Conservation (phyloP, 306 rosid genomes). For the Abrus pulchellus region DNA sequence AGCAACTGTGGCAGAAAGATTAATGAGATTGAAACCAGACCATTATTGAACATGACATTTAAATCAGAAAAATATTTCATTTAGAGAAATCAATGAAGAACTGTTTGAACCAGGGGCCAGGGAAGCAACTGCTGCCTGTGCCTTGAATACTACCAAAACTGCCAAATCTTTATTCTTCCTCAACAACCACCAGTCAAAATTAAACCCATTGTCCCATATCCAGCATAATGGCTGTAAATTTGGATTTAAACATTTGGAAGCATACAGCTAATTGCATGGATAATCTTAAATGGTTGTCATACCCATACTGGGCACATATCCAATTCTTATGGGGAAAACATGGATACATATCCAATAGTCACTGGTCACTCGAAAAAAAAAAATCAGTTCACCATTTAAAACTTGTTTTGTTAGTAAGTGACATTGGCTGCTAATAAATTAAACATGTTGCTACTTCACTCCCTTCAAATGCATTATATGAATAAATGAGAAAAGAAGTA, state of each 20-base stretch:
- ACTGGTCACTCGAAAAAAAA: too few species aligned
- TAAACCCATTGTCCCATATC: neutral
- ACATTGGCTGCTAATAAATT: neutral
- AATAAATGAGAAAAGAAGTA: neutral
- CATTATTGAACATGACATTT: constrained; percentile 8
- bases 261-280: neutral
- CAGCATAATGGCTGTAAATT: neutral
- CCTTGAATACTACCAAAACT: neutral
- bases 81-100: neutral
- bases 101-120: neutral
- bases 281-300: too few species aligned
- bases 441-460: neutral
- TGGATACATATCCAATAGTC: too few species aligned
- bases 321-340: too few species aligned
- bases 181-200: neutral
- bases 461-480: neutral
- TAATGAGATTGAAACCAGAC: constrained; percentile 11
- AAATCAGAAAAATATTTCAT: neutral
- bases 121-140: neutral
- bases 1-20: constrained; percentile 59
- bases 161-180: neutral
- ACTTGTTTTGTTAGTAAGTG: neutral
- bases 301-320: too few species aligned
- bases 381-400: too few species aligned
- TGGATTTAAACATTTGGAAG: neutral